Evolutionary conservation across 805 yeast genomes (phyloP), one percentile per base, ranked within the genome.

Genomic region (Kregervanrija fluxuum): DNA sequence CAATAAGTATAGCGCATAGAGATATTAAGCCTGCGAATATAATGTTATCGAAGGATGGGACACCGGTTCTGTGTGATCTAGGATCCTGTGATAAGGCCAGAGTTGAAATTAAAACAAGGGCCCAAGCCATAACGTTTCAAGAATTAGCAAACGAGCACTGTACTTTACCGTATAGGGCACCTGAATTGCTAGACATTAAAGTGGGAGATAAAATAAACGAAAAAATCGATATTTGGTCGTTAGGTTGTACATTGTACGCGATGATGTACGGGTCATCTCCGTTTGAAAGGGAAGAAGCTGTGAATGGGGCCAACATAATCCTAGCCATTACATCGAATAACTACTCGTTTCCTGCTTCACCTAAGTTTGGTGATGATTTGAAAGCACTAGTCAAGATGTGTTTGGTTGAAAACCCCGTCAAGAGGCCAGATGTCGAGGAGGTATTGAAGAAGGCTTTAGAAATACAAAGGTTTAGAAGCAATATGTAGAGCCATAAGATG

Each of bases 21-120:
- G 96, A 90, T 60, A 66, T 90, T 45, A 90, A 87, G 58, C 96
- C 97, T 0, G 95, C 93, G 2, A 90, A 87, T 57, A 77, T 89
- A 13, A 82, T 90, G 90, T 65, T 89, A 5, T 73, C 85, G 1
- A 74, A 79, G 37, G 84, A 80, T 48, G 88, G 87, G 2, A 60
- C 74, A 11, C 95, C 95, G 0, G 88, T 90, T 8, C 67, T 91
- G 37, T 81, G 85, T 53, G 96, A 91, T 58, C 66, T 90, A 45
- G 96, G 97, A 8, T 82, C 93, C 8, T 82, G 91, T 55, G 64
- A 80, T 5, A 73, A 69, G 46, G 91, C 95, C 0, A 67, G 82
- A 4, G 56, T 77, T 2, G 54, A 64, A 2, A 70, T 84, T 2
- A 68, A 68, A 15, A 70, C 79, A 1, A 71, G 91, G 42, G 82